These are phyloP conservation scores for Cryptococcus sp. DNA, from an alignment of 1,284 basidiomycete genomes.

Conservation along the genomic window DNA sequence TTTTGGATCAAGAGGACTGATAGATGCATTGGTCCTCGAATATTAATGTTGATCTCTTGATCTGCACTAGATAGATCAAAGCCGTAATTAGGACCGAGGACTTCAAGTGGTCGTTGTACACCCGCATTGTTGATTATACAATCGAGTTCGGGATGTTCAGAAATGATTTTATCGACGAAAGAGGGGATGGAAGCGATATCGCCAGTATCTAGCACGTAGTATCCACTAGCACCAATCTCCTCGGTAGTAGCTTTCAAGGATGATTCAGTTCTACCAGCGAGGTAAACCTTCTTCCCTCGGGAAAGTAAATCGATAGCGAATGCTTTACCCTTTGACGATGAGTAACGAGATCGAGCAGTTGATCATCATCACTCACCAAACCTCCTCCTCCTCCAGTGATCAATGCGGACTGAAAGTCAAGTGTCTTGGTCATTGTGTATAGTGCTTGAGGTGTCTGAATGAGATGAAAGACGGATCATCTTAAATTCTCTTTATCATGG, in stretches of 20 bases:
- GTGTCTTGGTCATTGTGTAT: not conserved
- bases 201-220: conserved; percentile 45
- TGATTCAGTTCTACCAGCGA: conserved; percentile 45
- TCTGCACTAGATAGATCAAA: conserved; percentile 25
- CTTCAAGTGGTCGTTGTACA: conserved; percentile 33
- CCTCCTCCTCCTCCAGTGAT: conserved; percentile 19
- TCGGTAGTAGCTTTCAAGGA: conserved; percentile 31
- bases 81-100: conserved; percentile 19
- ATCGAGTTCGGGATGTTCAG: conserved; percentile 47
- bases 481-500: no score
- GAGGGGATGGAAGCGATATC: conserved; percentile 29
- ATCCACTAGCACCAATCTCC: conserved; percentile 35
- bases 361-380: conserved; percentile 8
- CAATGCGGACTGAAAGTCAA: conserved; percentile 16
- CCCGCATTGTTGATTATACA: conserved; percentile 49
- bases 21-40: conserved; percentile 24
- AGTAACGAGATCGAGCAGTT: not conserved
- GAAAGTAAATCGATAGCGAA: conserved; percentile 43
- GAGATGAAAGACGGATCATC: no score
- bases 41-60: conserved; percentile 27
- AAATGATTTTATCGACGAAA: conserved; percentile 34
- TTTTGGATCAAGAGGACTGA: conserved; percentile 12
- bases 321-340: conserved; percentile 24
- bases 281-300: conserved; percentile 43
- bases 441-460: not conserved